Evolutionary conservation across 2,329 filamentous ascomycete species (phyloP).

Genomic region (Beauveria varroae): DNA sequence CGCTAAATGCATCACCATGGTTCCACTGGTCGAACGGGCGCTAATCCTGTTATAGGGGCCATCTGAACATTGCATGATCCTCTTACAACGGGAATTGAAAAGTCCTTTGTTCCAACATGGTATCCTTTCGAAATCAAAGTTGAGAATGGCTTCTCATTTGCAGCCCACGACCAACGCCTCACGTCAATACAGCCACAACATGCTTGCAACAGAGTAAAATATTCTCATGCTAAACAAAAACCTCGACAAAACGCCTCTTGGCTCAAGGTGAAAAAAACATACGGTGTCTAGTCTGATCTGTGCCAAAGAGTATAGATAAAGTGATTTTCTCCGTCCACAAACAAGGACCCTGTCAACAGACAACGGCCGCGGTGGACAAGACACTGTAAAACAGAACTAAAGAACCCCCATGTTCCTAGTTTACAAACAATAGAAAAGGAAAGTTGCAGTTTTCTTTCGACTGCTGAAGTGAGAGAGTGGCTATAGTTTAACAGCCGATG

Average conservation of each 20-base stretch:
- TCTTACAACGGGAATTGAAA: too few species aligned
- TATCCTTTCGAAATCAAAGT: too few species aligned
- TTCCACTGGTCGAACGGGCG: not conserved
- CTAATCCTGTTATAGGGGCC: not conserved
- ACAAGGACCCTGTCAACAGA: not conserved
- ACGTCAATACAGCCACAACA: not conserved
- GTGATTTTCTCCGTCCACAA: not conserved
- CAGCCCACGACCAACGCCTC: not conserved
- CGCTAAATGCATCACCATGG: not conserved
- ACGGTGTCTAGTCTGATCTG: not conserved
- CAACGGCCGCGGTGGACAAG: not conserved
- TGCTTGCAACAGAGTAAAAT: conserved; percentile 2
- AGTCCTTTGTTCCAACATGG: too few species aligned
- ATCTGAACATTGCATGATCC: not conserved
- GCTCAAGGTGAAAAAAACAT: not conserved
- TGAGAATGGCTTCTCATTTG: too few species aligned
- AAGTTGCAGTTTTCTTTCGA: not conserved
- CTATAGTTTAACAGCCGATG: not conserved
- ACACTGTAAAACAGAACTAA: not conserved
- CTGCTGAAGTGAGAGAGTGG: conserved; percentile 6
- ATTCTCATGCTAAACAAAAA: conserved; percentile 10
- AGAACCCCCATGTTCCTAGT: not conserved
- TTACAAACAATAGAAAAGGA: conserved; percentile 1
- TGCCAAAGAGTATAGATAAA: not conserved
- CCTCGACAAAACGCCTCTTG: not conserved